Evolutionary conservation across 2,329 filamentous ascomycete species (phyloP), one percentile per base, ranked within the genome.

Genomic region (Trichoderma brevicompactum): DNA sequence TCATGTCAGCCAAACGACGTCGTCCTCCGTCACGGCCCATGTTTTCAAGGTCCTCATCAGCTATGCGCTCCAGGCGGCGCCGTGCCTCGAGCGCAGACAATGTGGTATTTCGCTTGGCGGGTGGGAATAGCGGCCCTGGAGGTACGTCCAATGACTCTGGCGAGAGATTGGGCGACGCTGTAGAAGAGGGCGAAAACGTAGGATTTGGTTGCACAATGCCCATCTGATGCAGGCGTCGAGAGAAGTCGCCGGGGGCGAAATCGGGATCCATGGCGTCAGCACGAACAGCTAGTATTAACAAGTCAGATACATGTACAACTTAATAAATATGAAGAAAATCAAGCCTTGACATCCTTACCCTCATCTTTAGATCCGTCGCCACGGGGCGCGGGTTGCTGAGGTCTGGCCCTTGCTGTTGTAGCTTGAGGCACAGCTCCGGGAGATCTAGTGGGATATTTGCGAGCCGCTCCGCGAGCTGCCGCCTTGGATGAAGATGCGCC

Each of bases 161-260:
- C 0, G 69, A 5, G 64, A 66, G 4, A 38, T 70, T 64, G 12
- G 68, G 36, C 28, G 69, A 68, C 7, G 78, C 82, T 2, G 76
- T 83, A 7, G 83, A 86, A 1, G 83, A 84, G 28, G 81, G 77
- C 6, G 83, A 86, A 53, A 79, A 81, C 5, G 82, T 85, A 36
- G 84, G 83, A 68, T 82, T 83, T 5, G 85, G 83, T 53, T 83
- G 79, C 8, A 79, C 84, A 36, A 85, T 76, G 71, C 84, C 85
- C 80, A 87, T 85, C 67, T 83, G 75, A 32, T 79, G 79, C 5
- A 87, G 79, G 15, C 85, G 83, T 55, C 76, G 75, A 8, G 83
- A 81, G 73, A 85, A 86, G 67, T 76, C 80, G n/a, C 77, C 72
- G 50, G 78, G 74, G 17, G 75, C 68, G 41, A 73, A 70, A 69